A percentile compares a stretch with the other conserved stretches of the same genome.
These are phyloP conservation scores for Saccharata proteae DNA, from an alignment of 2,329 filamentous ascomycete species.

Conservation along the genomic window DNA sequence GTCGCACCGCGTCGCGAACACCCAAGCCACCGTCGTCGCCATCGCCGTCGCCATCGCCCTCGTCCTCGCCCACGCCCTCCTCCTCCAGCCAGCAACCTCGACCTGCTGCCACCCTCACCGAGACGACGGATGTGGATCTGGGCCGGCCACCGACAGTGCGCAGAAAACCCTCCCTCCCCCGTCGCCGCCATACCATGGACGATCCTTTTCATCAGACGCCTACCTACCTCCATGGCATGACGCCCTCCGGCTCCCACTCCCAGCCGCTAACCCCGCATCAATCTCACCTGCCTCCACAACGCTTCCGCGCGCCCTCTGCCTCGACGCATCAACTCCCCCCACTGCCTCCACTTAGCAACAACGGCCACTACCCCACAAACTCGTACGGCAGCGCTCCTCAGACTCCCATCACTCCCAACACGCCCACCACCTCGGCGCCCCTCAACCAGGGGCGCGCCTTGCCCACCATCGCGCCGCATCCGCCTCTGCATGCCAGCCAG, in stretches of 20 bases:
- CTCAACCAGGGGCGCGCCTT: constrained; percentile 18
- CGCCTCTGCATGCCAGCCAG: constrained; percentile 25
- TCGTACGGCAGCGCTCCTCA: constrained; percentile 14
- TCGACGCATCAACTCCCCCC: constrained; percentile 9
- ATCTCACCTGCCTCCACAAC: constrained; percentile 8
- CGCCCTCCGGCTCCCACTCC: constrained; percentile 8
- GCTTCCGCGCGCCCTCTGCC: constrained; percentile 8
- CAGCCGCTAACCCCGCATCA: constrained; percentile 10
- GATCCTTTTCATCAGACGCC: constrained; percentile 7
- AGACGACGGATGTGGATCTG: constrained; percentile 8
- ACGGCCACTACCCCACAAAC: constrained; percentile 9
- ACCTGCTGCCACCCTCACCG: no score
- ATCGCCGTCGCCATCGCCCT: neutral
- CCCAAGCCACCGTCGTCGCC: constrained; percentile 2
- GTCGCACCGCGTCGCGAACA: neutral
- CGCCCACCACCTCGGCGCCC: constrained; percentile 19
- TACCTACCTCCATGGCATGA: constrained; percentile 9
- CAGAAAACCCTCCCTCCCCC: constrained; percentile 1
- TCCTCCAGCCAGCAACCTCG: constrained; percentile 4
- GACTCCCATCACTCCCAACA: constrained; percentile 18
- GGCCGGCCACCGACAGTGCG: constrained; percentile 5
- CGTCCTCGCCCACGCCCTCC: constrained; percentile 1
- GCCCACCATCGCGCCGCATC: constrained; percentile 21
- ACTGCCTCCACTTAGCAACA: constrained; percentile 10
- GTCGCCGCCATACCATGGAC: constrained; percentile 9